Evolutionary conservation across 306 rosid genomes (phyloP), one percentile per base, ranked within the genome.

Genomic region (Prunus mongolica): DNA sequence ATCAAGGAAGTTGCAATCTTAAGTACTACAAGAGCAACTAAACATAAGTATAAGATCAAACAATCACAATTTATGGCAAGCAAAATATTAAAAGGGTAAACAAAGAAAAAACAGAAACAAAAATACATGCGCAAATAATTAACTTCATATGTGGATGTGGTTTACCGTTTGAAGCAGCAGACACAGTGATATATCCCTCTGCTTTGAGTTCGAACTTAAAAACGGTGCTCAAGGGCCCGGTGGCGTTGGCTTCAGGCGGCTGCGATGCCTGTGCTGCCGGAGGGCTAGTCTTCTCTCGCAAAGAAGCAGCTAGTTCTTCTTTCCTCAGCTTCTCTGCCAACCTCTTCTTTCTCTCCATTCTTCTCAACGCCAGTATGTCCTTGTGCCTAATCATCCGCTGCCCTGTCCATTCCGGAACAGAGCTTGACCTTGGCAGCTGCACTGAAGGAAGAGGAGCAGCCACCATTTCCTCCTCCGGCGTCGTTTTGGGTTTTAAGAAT

Each of bases 311-410:
- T 60, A 47, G 2, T 14, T 51, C 44, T 83, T 75, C 81, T 24
- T 50, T 60, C 73, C 73, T 81, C 78, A 70, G 81, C 85, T 51
- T 52, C 19, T 28, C 80, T 60, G 49, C 24, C 72, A 82, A 10
- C 28, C 78, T 82, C 69, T 61, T 78, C 63, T 83, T 75, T n/a
- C 76, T 78, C 28, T 75, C 82, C 74, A 80, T 45, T 54, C 84
- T 79, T 28, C 73, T 82, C 65, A 72, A 45, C 16, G 73, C 74
- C 69, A 64, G 82, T 38, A 49, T 49, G 28, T 85, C 82, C 73
- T 74, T 79, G 12, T 78, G 63, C 70, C 19, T 79, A 6, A 76
- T 44, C 69, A 22, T 16, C 69, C 60, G 22, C 32, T 78, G 67
- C 20, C 78, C 74, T 3, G 67, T 22, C 65, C 62, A 73, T n/a